These are phyloP conservation scores for Penicillium steckii DNA, from an alignment of 495 filamentous ascomycete species.

Conservation along the genomic window DNA sequence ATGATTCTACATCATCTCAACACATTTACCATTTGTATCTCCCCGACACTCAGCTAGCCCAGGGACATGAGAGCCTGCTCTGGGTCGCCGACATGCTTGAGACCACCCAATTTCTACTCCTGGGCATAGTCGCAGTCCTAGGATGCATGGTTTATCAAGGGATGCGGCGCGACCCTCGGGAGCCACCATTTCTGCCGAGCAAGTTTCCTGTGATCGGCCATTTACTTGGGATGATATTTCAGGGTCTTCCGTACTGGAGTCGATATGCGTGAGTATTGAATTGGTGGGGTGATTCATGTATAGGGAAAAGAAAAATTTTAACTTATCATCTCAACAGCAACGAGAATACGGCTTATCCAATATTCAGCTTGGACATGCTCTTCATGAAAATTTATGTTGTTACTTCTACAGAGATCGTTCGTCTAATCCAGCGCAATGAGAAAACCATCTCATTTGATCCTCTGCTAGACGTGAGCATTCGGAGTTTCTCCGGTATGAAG, in stretches of 20 bases:
- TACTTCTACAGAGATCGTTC: slow-evolving; percentile 38
- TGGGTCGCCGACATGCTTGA: slow-evolving; percentile 12
- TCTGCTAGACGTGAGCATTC: slow-evolving; percentile 18
- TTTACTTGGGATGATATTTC: slow-evolving; percentile 34
- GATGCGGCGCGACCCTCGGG: slow-evolving; percentile 32
- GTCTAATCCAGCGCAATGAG: slow-evolving; percentile 40
- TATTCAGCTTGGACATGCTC: slow-evolving; percentile 44
- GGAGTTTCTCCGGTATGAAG: slow-evolving; percentile 20
- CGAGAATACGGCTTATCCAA: slow-evolving; percentile 26
- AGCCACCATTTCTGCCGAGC: slow-evolving; percentile 40
- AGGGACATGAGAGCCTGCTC: background rate
- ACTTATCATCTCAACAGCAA: slow-evolving; percentile 8
- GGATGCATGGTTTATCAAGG: slow-evolving; percentile 10
- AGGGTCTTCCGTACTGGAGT: slow-evolving; percentile 38
- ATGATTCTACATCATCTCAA: background rate
- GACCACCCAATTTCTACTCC: slow-evolving; percentile 4
- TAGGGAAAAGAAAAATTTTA: no score
- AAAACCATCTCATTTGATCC: slow-evolving; percentile 43
- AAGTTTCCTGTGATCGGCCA: slow-evolving; percentile 47
- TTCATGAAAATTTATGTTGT: slow-evolving; percentile 45
- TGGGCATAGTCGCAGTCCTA: slow-evolving; percentile 8
- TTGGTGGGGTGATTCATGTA: no score
- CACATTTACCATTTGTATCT: background rate
- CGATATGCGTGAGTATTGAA: slow-evolving; percentile 8
- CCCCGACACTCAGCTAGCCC: no score